Evolutionary conservation across 2,329 filamentous ascomycete genomes (phyloP).

Genomic region (Lasiodiplodia hormozganensis): DNA sequence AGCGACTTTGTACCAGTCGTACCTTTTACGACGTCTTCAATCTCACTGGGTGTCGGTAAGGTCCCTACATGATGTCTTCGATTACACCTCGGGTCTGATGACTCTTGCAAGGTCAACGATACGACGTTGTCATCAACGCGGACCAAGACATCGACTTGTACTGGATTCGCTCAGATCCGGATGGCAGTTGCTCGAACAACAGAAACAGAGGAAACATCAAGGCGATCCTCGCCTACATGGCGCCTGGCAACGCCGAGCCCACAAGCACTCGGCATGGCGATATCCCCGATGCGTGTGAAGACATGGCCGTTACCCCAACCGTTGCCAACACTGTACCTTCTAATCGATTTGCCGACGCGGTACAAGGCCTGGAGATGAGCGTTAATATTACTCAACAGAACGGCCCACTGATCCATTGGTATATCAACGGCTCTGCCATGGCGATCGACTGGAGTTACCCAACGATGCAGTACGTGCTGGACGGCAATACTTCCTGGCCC

Average conservation of each 20-base stretch:
- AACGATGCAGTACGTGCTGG: slow-evolving; percentile 45
- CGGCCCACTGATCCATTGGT: slow-evolving; percentile 46
- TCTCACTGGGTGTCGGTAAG: slow-evolving; percentile 33
- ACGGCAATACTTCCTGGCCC: slow-evolving; percentile 36
- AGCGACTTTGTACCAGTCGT: slow-evolving; percentile 46
- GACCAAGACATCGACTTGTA: slow-evolving; percentile 54
- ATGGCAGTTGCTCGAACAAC: slow-evolving; percentile 29
- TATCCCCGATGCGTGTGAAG: slow-evolving; percentile 47
- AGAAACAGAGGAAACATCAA: slow-evolving; percentile 43
- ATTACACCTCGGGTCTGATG: slow-evolving; percentile 1
- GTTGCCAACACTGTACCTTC: slow-evolving; percentile 17
- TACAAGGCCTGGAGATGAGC: slow-evolving; percentile 32
- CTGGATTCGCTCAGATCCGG: slow-evolving; percentile 48
- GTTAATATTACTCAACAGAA: slow-evolving; percentile 27
- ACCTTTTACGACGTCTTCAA: slow-evolving; percentile 42
- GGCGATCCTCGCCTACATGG: slow-evolving; percentile 53
- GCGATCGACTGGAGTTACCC: slow-evolving; percentile 45
- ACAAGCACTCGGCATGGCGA: slow-evolving; percentile 39
- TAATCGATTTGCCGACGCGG: slow-evolving; percentile 2
- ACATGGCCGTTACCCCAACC: slow-evolving; percentile 46
- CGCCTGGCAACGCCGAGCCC: slow-evolving; percentile 37
- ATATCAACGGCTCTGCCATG: slow-evolving; percentile 47
- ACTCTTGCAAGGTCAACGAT: slow-evolving; percentile 45
- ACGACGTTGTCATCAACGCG: slow-evolving; percentile 55
- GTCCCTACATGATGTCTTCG: not conserved